Percentiles rank a stretch among this genome's conserved stretches.
Conservation (phyloP, 2,329 filamentous ascomycete genomes). For the Diplocarpon rosae region DNA sequence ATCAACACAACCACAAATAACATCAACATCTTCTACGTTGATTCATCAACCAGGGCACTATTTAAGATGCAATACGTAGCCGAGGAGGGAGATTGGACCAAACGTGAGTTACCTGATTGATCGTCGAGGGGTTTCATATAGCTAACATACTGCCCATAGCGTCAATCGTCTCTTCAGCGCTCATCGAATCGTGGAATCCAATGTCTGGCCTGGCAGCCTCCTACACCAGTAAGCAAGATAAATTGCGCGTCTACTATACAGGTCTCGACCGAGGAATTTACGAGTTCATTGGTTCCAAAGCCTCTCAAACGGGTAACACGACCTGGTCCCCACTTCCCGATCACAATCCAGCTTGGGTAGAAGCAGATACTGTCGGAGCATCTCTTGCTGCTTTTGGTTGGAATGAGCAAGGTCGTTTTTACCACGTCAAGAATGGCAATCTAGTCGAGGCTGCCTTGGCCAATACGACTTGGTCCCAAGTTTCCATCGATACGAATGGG, state of each 20-base stretch:
- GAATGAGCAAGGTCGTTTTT: conserved; percentile 15
- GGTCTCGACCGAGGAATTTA: conserved; percentile 16
- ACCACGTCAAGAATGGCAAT: conserved; percentile 7
- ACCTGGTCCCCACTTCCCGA: conserved; percentile 9
- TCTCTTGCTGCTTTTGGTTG: conserved; percentile 17
- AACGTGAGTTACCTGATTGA: conserved; percentile 8
- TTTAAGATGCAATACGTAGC: conserved; percentile 12
- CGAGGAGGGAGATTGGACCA: conserved; percentile 12
- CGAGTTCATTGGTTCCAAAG: conserved; percentile 14
- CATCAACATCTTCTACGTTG: conserved; percentile 17
- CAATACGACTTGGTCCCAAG: conserved; percentile 15
- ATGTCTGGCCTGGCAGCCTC: conserved; percentile 14
- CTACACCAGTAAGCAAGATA: conserved; percentile 9
- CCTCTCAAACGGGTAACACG: conserved; percentile 7
- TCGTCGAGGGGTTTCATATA: background rate
- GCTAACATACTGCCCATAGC: background rate
- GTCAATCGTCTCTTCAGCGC: conserved; percentile 4
- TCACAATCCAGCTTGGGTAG: conserved; percentile 11
- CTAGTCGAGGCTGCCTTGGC: conserved; percentile 11
- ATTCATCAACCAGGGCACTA: conserved; percentile 9
- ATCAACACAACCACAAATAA: conserved; percentile 17
- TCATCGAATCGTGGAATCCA: conserved; percentile 12
- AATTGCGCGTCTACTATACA: conserved; percentile 19
- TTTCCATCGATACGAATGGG: conserved; percentile 5
- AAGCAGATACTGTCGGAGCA: conserved; percentile 16